Base-by-base conservation (phyloP, 2,329 filamentous ascomycete genomes). In the Cladosporium cucumerinum region DNA sequence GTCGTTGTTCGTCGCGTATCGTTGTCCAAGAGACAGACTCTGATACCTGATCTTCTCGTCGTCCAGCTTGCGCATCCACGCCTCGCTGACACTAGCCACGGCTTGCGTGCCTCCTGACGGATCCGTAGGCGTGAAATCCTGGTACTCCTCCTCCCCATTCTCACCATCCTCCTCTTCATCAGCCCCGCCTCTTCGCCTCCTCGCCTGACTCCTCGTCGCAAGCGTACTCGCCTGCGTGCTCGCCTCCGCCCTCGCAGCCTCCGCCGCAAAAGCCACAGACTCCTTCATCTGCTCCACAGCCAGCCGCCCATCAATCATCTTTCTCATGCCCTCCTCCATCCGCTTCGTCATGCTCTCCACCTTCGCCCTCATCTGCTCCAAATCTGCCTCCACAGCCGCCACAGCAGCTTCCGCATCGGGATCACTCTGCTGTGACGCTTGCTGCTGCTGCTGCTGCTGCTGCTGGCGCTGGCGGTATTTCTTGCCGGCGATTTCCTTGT, bases 1-100 rank as follows among this genome's bases (percentile, higher is more conserved):
- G 60, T 82, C 78, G 69, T 88, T 86, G 71, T 89, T 81, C 10
- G 80, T 77, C 5, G 84, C 80, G 72, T 90, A 91, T 64, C 84
- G 78, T 0, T 72, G 72, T 1, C 64, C 67, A 28, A 78, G 69
- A 5, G 74, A 76, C 8, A 73, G 71, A 12, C 76, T 76, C 6
- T 79, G 78, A 68, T 81, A 82, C 2, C 77, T 74, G 55, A 81
- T 78, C 63, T 80, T 80, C 23, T 80, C 75, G 26, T 74, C 77
- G 14, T 80, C 68, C 60, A 80, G 67, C 14, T 74, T 73, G 30
- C 74, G 71, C 16, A 66, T 67, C 72, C 80, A 82, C 21, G 77
- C 61, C 23, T 78, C 73, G 36, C 72, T 72, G 1, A 76, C 71
- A 16, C 77, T 74, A 3, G 73, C 74, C 7, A 74, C 73, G 7